Base-by-base conservation (phyloP, 2,329 filamentous ascomycete species). In the Pseudocercospora eumusae region DNA sequence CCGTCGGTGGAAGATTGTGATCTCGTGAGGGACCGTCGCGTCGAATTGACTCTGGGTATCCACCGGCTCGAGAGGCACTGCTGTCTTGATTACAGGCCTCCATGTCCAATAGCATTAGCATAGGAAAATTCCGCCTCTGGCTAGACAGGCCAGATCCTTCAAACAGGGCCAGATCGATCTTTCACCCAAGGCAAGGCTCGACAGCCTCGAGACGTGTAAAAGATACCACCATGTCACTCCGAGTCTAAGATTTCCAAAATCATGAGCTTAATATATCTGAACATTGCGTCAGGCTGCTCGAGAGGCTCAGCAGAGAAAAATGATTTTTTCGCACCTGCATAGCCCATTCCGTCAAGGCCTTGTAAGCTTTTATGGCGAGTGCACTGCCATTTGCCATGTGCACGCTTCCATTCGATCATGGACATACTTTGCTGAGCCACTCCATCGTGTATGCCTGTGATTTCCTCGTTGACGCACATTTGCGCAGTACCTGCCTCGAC, bases 341-440 rank as follows among this genome's bases (percentile, higher is more conserved):
- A 52, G 23, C 25, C 47, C 47, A 47, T 47, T 33, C 50, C 50
- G 5, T 31, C 27, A 6, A 56, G 23, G 18, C 58, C 58, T 27
- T 56, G 50, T 5, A 60, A 40, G 36, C 49, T 54, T 36, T 55
- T n/a, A 56, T 60, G 50, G n/a, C 31, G n/a, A 8, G 28, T 28
- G 23, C 53, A 52, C 4, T 27, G 42, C 58, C 58, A 60, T 33
- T 40, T 60, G 15, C 52, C 52, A n/a, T 56, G 42, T 18, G 9
- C 36, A 10, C 52, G 44, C 42, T 50, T 60, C 52, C 58, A 60
- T 9, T 42, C 27, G 9, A 54, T 36, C 13, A 60, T 56, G 8
- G 58, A 27, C 40, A 60, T 44, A 36, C 42, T 36, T 13, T 54
- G 58, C 52, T 56, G 53, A 9, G 47, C 52, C 6, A 60, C 52